A percentile compares a stretch with the other conserved stretches of the same genome.
phyloP scores from a whole-genome alignment of 2,329 filamentous ascomycete genomes.

The Fonsecaea nubica region DNA sequence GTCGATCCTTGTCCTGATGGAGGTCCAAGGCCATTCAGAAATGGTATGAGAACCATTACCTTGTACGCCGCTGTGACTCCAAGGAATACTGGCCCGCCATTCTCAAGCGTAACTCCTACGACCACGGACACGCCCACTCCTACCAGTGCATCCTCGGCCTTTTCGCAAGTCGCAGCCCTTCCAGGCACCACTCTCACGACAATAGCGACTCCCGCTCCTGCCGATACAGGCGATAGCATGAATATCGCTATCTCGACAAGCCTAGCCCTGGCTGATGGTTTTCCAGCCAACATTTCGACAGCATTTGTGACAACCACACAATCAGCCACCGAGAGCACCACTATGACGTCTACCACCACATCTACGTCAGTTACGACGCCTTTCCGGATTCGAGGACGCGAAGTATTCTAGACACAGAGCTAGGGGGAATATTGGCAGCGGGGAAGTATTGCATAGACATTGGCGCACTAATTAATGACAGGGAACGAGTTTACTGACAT shows the following conservation, averaged over 20 bases:
- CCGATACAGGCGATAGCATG: conserved; percentile 5
- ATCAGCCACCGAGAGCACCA: neutral
- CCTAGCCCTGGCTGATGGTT: conserved; percentile 1
- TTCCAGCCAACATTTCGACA: conserved; percentile 17
- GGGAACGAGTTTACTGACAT: conserved; percentile 20
- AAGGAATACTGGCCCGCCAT: conserved; percentile 19
- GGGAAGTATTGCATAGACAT: conserved; percentile 16
- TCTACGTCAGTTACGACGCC: conserved; percentile 23
- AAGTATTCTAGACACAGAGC: conserved; percentile 25
- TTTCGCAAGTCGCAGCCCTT: neutral
- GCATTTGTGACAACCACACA: conserved; percentile 25
- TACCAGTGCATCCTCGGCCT: neutral
- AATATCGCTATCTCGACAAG: conserved; percentile 13
- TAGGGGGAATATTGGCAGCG: conserved; percentile 9
- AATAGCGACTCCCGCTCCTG: conserved; percentile 6
- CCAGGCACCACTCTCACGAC: conserved; percentile 18
- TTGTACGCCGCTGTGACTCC: conserved; percentile 16
- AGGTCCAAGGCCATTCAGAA: conserved; percentile 8
- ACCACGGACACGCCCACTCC: neutral
- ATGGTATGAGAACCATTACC: conserved; percentile 17
- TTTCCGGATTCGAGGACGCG: conserved; percentile 32
- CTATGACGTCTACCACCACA: conserved; percentile 1
- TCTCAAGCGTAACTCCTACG: neutral
- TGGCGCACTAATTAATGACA: conserved; percentile 13
- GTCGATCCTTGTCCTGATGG: neutral